Evolutionary conservation across 2,329 filamentous ascomycete genomes (phyloP), one percentile per base, ranked within the genome.

Genomic region (Fusarium camptoceras): DNA sequence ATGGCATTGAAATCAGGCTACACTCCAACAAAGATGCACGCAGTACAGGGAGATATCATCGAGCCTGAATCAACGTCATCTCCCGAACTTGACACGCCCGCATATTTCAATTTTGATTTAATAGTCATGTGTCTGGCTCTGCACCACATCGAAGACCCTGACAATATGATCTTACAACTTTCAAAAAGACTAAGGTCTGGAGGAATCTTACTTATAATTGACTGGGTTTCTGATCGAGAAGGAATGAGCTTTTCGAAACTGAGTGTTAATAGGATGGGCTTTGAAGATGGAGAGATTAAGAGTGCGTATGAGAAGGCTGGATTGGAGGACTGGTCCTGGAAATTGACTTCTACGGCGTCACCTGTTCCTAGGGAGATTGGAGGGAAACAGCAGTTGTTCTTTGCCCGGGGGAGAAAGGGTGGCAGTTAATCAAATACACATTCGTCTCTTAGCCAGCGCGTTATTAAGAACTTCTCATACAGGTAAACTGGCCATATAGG

Each of bases 111-210:
- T 18, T 81, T 81, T 48, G 80, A 81, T 50, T 54, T 78, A 8
- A 70, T 75, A 8, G 73, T 78, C 30, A 80, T 80, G 57, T 76
- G 74, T 15, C 74, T 80, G 74, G 78, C 80, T 0, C 76, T 81
- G 2, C 80, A 81, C 42, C 80, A 81, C 42, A 73, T 81, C 11
- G 66, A 75, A 6, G 72, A 81, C 31, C 68, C 73, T 0, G 63
- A 69, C 1, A 51, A 43, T 3, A 77, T 80, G 73, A 56, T 81
- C 4, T 20, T 44, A 1, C 72, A 69, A 9, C 75, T 81, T 3
- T 65, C 75, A 2, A 71, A 74, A 22, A 61, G 78, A 6, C 64
- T 81, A 5, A 60, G 59, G 12, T 69, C 72, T 1, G 78, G 77
- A 2, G 80, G 80, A 7, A 65, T 76, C 0, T 47, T 81, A 12